Conservation (phyloP, 2,329 filamentous ascomycete genomes). For the Leptographium procerum region DNA sequence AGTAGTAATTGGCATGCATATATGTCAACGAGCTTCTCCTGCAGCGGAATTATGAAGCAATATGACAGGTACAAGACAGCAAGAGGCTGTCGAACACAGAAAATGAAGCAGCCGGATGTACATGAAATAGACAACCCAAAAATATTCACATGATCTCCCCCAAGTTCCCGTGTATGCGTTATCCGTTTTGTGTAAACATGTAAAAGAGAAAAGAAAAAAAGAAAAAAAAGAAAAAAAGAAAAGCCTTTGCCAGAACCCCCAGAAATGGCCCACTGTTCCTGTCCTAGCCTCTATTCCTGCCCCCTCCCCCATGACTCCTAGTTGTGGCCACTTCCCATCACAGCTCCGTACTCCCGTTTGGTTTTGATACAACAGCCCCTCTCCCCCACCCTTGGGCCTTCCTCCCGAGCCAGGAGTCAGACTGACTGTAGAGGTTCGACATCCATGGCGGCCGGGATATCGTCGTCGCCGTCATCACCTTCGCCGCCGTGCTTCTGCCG, state of each 20-base stretch:
- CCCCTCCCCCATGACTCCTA: background rate
- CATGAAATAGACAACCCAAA: background rate
- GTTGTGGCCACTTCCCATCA: background rate
- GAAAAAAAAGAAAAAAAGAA: background rate
- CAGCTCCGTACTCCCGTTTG: background rate
- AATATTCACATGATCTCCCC: background rate
- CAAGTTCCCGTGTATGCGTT: background rate
- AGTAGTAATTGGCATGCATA: too few species aligned
- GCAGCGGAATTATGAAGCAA: too few species aligned
- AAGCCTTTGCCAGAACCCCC: background rate
- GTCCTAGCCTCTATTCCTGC: background rate
- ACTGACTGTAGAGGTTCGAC: constrained; percentile 5
- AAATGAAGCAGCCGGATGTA: background rate
- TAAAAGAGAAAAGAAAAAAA: background rate
- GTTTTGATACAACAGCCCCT: background rate
- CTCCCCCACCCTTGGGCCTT: background rate
- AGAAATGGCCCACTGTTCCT: background rate
- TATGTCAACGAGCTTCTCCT: too few species aligned
- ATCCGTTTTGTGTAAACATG: background rate
- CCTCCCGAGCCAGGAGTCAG: too few species aligned
- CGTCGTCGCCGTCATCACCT: constrained; percentile 19
- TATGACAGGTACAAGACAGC: too few species aligned
- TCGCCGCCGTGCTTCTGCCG: constrained; percentile 36
- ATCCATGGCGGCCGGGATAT: constrained; percentile 9
- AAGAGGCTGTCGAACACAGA: too few species aligned